Conservation (phyloP, 495 filamentous ascomycete genomes). For the Ascobolus immersus region DNA sequence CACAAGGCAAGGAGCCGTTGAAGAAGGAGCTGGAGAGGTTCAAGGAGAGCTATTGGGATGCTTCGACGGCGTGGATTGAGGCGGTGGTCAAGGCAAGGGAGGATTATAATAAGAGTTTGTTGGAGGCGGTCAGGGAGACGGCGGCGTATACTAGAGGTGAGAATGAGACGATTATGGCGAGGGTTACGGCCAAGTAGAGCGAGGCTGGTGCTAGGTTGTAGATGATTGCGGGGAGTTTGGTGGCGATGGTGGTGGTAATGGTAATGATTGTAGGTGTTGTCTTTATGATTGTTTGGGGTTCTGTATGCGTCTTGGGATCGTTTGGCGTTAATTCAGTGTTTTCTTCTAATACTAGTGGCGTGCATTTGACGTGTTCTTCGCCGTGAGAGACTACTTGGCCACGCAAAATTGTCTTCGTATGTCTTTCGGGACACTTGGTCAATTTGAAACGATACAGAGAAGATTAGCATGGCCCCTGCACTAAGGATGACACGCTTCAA, state of each 20-base stretch:
- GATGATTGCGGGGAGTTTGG: too few species aligned
- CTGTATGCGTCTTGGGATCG: too few species aligned
- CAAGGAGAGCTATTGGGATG: slow-evolving; percentile 74
- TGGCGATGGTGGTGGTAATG: too few species aligned
- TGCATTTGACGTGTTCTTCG: too few species aligned
- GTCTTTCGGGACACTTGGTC: slow-evolving; percentile 65
- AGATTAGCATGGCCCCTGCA: slow-evolving; percentile 99
- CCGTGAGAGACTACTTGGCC: too few species aligned
- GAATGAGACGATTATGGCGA: slow-evolving; percentile 15
- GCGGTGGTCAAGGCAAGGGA: slow-evolving; percentile 62
- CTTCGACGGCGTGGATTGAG: slow-evolving; percentile 92
- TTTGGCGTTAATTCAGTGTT: too few species aligned
- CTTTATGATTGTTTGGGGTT: too few species aligned
- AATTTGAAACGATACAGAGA: slow-evolving; percentile 69
- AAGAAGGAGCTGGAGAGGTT: slow-evolving; percentile 57
- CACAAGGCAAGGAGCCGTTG: slow-evolving; percentile 40
- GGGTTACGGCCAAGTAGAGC: too few species aligned
- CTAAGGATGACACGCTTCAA: slow-evolving; percentile 99
- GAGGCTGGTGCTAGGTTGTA: too few species aligned
- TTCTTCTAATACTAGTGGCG: too few species aligned
- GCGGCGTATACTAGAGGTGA: slow-evolving; percentile 33
- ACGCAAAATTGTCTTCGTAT: too few species aligned
- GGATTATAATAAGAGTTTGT: slow-evolving; percentile 77
- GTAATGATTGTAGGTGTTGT: too few species aligned
- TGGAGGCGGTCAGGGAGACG: slow-evolving; percentile 61